phyloP scores from a whole-genome alignment of 768 basidiomycete species.

The Macrolepiota dolichaula region DNA sequence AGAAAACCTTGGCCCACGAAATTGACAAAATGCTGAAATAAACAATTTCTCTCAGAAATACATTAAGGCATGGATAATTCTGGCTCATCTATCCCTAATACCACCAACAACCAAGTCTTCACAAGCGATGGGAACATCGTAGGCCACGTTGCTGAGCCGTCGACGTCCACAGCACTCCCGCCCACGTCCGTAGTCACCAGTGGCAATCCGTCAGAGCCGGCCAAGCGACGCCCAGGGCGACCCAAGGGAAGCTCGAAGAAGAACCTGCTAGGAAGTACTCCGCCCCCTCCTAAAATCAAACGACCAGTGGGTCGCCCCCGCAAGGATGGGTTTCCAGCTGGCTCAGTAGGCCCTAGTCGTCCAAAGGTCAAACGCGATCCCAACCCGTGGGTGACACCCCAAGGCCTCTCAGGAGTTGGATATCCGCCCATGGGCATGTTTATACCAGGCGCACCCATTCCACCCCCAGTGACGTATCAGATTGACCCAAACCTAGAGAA shows the following conservation, averaged over 20 bases:
- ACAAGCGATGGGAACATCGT: background rate
- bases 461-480: slow-evolving; percentile 31
- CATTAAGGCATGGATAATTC: slow-evolving; percentile 12
- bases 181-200: background rate
- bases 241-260: slow-evolving; percentile 84
- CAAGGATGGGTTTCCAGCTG: slow-evolving; percentile 80
- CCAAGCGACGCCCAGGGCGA: slow-evolving; percentile 69
- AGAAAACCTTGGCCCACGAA: background rate
- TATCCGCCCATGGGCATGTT: slow-evolving; percentile 13
- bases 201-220: slow-evolving; percentile 15
- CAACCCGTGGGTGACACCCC: slow-evolving; percentile 8
- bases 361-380: slow-evolving; percentile 23
- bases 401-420: slow-evolving; percentile 11
- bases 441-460: slow-evolving; percentile 18
- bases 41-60: slow-evolving; percentile 10
- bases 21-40: slow-evolving; percentile 12
- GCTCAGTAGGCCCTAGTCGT: slow-evolving; percentile 54
- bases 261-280: slow-evolving; percentile 29
- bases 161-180: background rate
- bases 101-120: slow-evolving; percentile 10
- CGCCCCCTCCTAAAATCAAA: slow-evolving; percentile 51
- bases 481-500: slow-evolving; percentile 51
- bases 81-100: slow-evolving; percentile 8
- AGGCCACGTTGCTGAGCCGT: slow-evolving; percentile 6
- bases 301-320: slow-evolving; percentile 78